A percentile compares a stretch with the other conserved stretches of the same genome.
Conservation (phyloP, 2,329 filamentous ascomycete species). For the Bipolaris oryzae region DNA sequence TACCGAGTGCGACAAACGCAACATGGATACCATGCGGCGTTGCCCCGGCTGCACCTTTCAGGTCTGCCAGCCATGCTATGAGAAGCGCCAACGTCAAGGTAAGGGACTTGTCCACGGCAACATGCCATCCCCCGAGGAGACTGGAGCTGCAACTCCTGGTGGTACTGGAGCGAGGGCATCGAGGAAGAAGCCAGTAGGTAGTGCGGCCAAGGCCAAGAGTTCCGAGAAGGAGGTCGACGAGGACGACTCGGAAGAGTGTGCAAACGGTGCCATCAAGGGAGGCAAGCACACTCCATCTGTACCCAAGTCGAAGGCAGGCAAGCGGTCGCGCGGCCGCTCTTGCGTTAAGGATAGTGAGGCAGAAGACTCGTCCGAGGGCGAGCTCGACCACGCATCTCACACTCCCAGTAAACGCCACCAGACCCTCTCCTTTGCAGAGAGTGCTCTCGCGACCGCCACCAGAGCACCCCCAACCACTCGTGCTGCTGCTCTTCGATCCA, state of each 20-base stretch:
- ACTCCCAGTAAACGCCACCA: slow-evolving; percentile 17
- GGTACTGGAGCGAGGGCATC: not conserved
- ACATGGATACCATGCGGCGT: slow-evolving; percentile 38
- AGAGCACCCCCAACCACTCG: slow-evolving; percentile 4
- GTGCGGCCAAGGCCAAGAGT: not conserved
- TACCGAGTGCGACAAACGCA: slow-evolving; percentile 43
- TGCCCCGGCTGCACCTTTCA: slow-evolving; percentile 46
- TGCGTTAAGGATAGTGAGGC: slow-evolving; percentile 1
- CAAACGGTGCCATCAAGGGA: not conserved
- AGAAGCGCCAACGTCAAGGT: slow-evolving; percentile 14
- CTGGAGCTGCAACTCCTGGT: not conserved
- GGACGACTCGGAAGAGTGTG: not conserved
- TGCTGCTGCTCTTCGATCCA: not conserved
- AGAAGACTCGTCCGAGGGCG: slow-evolving; percentile 14
- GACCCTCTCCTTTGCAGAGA: slow-evolving; percentile 15
- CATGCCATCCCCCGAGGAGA: slow-evolving; percentile 8
- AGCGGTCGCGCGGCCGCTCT: slow-evolving; percentile 9
- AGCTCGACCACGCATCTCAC: slow-evolving; percentile 14
- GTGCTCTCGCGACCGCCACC: slow-evolving; percentile 8
- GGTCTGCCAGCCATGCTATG: slow-evolving; percentile 39
- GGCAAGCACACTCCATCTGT: not conserved
- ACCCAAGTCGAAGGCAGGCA: slow-evolving; percentile 5
- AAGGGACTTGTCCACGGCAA: slow-evolving; percentile 35
- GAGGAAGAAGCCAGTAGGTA: slow-evolving; percentile 8
- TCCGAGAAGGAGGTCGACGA: slow-evolving; percentile 1